Percentiles rank a stretch among this genome's conserved stretches.
These are phyloP conservation scores for Ophiostoma piceae DNA, from an alignment of 2,329 filamentous ascomycete genomes.

Conservation along the genomic window DNA sequence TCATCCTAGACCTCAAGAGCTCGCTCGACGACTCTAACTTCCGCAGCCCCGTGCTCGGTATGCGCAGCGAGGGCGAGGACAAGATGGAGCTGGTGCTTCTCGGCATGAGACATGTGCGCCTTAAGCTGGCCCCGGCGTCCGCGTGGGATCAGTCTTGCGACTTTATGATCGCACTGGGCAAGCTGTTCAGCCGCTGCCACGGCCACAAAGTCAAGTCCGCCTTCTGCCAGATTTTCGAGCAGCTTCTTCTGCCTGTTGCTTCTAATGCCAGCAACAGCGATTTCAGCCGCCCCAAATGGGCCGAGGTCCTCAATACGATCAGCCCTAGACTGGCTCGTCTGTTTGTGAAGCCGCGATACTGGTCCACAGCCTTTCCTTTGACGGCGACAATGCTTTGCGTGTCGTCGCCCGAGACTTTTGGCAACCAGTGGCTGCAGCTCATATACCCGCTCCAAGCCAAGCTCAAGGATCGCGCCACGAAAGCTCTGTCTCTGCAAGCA, in stretches of 20 bases:
- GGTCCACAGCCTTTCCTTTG: constrained; percentile 81
- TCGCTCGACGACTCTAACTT: constrained; percentile 69
- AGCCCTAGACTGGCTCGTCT: constrained; percentile 76
- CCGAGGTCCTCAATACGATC: constrained; percentile 72
- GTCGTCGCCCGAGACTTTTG: constrained; percentile 77
- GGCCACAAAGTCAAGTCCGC: constrained; percentile 87
- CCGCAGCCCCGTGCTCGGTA: constrained; percentile 56
- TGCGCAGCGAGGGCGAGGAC: constrained; percentile 65
- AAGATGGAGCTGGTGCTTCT: constrained; percentile 82
- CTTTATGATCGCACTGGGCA: constrained; percentile 75
- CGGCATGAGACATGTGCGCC: constrained; percentile 83
- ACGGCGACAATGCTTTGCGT: constrained; percentile 83
- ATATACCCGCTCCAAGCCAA: constrained; percentile 71
- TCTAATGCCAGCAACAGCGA: constrained; percentile 71
- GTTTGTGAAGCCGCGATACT: constrained; percentile 87
- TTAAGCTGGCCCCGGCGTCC: constrained; percentile 67
- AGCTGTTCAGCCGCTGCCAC: constrained; percentile 77
- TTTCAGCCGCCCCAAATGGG: constrained; percentile 78
- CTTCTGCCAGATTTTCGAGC: constrained; percentile 88
- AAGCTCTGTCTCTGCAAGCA: constrained; percentile 77
- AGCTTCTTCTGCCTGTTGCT: constrained; percentile 79
- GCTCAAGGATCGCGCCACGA: constrained; percentile 74
- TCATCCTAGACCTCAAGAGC: constrained; percentile 71
- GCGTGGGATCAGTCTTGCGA: constrained; percentile 84
- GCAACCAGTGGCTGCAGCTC: constrained; percentile 79